Percentiles rank a stretch among this genome's conserved stretches.
Conservation (phyloP, 2,329 filamentous ascomycete genomes). For the Epicoccum nigrum region DNA sequence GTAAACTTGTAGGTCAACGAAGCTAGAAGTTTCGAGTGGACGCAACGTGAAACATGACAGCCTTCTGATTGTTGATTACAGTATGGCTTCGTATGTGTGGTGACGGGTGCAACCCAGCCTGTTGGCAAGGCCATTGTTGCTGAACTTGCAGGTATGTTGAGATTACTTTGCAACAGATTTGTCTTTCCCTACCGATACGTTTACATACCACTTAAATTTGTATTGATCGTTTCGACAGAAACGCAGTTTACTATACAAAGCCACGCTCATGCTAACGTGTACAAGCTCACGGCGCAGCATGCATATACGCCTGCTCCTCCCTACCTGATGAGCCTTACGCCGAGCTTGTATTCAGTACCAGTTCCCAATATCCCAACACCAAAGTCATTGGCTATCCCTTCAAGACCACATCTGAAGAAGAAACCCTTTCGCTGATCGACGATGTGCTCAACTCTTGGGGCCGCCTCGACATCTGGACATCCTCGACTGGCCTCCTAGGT, state of each 20-base stretch:
- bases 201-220: too few species aligned
- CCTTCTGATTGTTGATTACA: conserved; percentile 28
- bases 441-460: conserved; percentile 67
- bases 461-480: conserved; percentile 64
- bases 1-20: conserved; percentile 57
- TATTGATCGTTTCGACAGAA: too few species aligned
- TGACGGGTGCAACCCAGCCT: conserved; percentile 66
- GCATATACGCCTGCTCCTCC: conserved; percentile 65
- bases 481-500: conserved; percentile 63
- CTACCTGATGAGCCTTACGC: conserved; percentile 51
- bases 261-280: conserved; percentile 5
- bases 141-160: conserved; percentile 61
- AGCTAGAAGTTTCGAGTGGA: neutral
- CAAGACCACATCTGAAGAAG: conserved; percentile 64
- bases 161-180: neutral
- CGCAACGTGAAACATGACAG: neutral
- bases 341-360: conserved; percentile 51
- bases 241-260: too few species aligned
- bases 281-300: conserved; percentile 67
- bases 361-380: conserved; percentile 57
- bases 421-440: conserved; percentile 66
- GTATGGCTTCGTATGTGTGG: conserved; percentile 70
- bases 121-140: conserved; percentile 65
- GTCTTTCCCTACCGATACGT: too few species aligned
- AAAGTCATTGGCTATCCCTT: conserved; percentile 68